Conservation (phyloP, 257 asterid genomes). For the Fraxinus pennsylvanica region DNA sequence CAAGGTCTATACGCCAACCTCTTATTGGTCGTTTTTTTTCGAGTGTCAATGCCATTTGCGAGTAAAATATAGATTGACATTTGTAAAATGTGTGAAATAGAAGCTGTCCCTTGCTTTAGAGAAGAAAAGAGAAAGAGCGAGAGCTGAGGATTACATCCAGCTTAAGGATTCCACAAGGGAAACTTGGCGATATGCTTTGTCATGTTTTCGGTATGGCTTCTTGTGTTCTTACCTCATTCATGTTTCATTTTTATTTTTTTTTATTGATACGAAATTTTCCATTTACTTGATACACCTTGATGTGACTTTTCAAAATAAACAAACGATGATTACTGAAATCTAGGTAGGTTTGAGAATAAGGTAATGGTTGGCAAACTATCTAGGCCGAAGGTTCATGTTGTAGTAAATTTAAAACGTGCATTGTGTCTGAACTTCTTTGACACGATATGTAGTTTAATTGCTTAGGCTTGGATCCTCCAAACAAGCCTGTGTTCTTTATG, state of each 20-base stretch:
- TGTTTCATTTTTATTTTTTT: not conserved
- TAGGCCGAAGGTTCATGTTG: too few relatives aligned
- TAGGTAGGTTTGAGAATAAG: not conserved
- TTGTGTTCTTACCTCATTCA: not conserved
- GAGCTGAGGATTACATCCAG: slow-evolving; percentile 7
- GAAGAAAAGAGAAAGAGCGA: slow-evolving; percentile 15
- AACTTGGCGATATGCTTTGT: not conserved
- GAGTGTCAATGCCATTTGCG: slow-evolving; percentile 32
- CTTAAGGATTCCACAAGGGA: not conserved
- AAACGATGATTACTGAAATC: not conserved
- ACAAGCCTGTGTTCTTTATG: not conserved
- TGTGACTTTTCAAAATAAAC: not conserved
- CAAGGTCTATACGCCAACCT: slow-evolving; percentile 33
- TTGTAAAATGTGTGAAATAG: slow-evolving; percentile 46
- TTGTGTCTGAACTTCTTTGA: too few relatives aligned
- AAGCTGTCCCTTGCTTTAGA: slow-evolving; percentile 19
- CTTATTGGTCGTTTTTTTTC: slow-evolving; percentile 24
- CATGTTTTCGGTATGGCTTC: slow-evolving; percentile 21
- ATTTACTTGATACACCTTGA: not conserved
- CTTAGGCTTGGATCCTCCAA: too few relatives aligned
- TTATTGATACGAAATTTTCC: too few relatives aligned
- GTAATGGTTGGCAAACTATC: not conserved
- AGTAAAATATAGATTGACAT: slow-evolving; percentile 14
- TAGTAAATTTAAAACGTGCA: too few relatives aligned
- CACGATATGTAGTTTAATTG: too few relatives aligned